These are phyloP conservation scores for Venturia effusa DNA, from an alignment of 2,329 filamentous ascomycete species.

Conservation along the genomic window DNA sequence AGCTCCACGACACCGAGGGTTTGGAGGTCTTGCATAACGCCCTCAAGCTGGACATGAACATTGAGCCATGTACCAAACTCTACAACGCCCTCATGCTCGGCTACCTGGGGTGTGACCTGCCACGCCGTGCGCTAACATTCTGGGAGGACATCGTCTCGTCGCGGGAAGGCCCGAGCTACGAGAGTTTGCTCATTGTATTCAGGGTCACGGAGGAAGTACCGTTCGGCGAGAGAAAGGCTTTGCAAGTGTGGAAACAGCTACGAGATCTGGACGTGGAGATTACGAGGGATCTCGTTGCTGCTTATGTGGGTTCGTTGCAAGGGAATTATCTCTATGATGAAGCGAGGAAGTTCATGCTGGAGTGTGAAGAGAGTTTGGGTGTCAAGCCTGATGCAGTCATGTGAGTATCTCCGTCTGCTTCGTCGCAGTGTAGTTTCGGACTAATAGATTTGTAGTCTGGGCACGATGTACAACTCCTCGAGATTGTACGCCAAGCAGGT, in stretches of 20 bases:
- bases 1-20: slow-evolving; percentile 47
- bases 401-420: slow-evolving; percentile 1
- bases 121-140: slow-evolving; percentile 59
- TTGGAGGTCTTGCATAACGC: slow-evolving; percentile 79
- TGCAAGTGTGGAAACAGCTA: slow-evolving; percentile 59
- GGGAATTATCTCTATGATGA: slow-evolving; percentile 36
- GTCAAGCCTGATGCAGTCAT: slow-evolving; percentile 7
- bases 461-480: slow-evolving; percentile 4
- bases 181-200: slow-evolving; percentile 71
- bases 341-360: neutral
- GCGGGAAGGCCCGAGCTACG: slow-evolving; percentile 75
- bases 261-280: slow-evolving; percentile 68
- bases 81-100: slow-evolving; percentile 83
- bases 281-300: slow-evolving; percentile 59
- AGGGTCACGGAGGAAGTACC: slow-evolving; percentile 58
- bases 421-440: neutral
- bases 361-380: slow-evolving; percentile 4
- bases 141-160: slow-evolving; percentile 79
- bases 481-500: neutral
- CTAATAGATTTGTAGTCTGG: neutral
- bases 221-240: slow-evolving; percentile 34
- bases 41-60: slow-evolving; percentile 79
- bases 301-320: slow-evolving; percentile 67
- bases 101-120: slow-evolving; percentile 58
- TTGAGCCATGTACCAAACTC: slow-evolving; percentile 65